Evolutionary conservation across 2,329 filamentous ascomycete species (phyloP).

Genomic region (Fusarium illudens): DNA sequence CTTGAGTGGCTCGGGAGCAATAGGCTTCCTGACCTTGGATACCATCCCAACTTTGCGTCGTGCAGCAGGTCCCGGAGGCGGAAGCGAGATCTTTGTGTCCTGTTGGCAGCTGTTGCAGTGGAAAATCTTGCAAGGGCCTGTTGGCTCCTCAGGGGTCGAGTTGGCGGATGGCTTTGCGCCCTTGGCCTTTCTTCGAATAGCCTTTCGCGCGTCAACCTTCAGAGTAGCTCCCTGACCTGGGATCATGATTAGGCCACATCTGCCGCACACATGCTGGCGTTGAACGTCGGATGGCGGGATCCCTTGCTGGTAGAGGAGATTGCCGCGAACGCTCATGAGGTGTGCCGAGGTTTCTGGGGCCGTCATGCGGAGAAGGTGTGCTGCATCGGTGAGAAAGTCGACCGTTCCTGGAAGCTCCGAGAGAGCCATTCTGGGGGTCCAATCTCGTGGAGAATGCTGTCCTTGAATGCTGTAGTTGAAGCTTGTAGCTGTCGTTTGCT

Average conservation of each 20-base stretch:
- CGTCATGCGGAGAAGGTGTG: constrained; percentile 61
- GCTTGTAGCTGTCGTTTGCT: background rate
- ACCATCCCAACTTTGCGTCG: constrained; percentile 36
- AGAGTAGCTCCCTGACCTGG: constrained; percentile 56
- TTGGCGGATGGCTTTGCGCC: constrained; percentile 3
- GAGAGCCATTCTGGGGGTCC: constrained; percentile 25
- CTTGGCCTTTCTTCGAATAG: constrained; percentile 10
- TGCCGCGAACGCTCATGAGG: constrained; percentile 63
- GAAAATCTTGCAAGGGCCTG: constrained; percentile 50
- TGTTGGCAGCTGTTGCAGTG: constrained; percentile 57
- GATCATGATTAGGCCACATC: constrained; percentile 69
- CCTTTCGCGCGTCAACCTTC: constrained; percentile 47
- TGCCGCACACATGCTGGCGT: constrained; percentile 63
- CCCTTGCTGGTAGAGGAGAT: constrained; percentile 58
- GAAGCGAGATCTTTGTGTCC: constrained; percentile 53
- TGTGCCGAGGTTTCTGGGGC: constrained; percentile 67
- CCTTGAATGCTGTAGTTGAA: background rate
- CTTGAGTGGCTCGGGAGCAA: constrained; percentile 41
- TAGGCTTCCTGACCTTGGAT: constrained; percentile 31
- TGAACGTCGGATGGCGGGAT: constrained; percentile 57
- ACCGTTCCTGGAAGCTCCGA: constrained; percentile 44
- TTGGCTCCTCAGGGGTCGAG: constrained; percentile 19
- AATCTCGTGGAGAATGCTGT: background rate
- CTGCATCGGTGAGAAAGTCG: constrained; percentile 65
- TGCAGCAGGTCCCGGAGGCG: constrained; percentile 47